These are phyloP conservation scores for Brassica hybrid DNA, from an alignment of 441 rosid species.

Conservation along the genomic window DNA sequence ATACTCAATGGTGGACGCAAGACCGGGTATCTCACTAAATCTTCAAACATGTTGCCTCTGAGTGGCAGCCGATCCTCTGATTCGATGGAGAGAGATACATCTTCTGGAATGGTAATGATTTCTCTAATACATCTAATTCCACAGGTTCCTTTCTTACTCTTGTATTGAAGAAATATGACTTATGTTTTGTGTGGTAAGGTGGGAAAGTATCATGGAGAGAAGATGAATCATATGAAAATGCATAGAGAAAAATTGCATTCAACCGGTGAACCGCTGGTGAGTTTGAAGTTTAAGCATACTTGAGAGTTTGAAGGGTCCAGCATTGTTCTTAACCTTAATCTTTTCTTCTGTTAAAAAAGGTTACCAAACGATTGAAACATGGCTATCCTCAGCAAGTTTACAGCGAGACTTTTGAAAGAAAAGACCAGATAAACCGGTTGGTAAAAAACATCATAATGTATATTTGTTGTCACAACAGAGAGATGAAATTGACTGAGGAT, in stretches of 20 bases:
- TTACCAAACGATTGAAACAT: slow-evolving; percentile 45
- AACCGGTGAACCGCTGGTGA: slow-evolving; percentile 55
- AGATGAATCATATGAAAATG: slow-evolving; percentile 39
- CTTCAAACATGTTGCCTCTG: slow-evolving; percentile 48
- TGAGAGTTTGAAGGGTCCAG: background rate
- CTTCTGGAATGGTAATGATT: slow-evolving; percentile 54
- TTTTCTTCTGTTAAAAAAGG: slow-evolving; percentile 44
- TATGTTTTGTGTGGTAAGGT: slow-evolving; percentile 47
- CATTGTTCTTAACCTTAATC: slow-evolving; percentile 13
- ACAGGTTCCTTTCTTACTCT: slow-evolving; percentile 3
- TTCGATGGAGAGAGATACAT: slow-evolving; percentile 50
- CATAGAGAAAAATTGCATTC: slow-evolving; percentile 42
- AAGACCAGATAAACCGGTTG: slow-evolving; percentile 56
- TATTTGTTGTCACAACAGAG: background rate
- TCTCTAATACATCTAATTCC: background rate
- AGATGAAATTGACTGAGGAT: background rate
- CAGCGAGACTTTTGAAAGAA: slow-evolving; percentile 42
- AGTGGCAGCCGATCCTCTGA: slow-evolving; percentile 48
- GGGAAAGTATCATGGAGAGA: slow-evolving; percentile 48
- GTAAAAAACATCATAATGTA: slow-evolving; percentile 33
- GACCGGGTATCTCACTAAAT: slow-evolving; percentile 49
- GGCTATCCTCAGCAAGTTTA: slow-evolving; percentile 51
- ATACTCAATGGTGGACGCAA: slow-evolving; percentile 45
- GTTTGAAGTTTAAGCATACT: slow-evolving; percentile 44
- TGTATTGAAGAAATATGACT: slow-evolving; percentile 18